These are phyloP conservation scores for Tausonia pullulans DNA, from an alignment of 1,284 basidiomycete species.

Conservation along the genomic window DNA sequence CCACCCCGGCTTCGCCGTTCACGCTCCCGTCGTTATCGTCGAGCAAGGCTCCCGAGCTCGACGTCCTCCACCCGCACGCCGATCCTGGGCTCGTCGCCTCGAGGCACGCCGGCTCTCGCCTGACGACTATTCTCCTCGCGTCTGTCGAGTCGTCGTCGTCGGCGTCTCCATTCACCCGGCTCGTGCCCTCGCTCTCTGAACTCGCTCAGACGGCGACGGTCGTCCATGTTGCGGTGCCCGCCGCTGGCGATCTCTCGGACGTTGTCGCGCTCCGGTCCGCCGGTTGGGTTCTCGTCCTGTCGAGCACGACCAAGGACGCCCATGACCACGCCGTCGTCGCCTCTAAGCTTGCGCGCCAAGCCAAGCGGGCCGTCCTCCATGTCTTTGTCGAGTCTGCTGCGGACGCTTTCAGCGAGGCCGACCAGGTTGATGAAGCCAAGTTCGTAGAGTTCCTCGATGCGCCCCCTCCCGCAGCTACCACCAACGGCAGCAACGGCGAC, in stretches of 20 bases:
- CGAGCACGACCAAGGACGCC: conserved; percentile 51
- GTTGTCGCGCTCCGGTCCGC: conserved; percentile 48
- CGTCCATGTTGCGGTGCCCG: conserved; percentile 44
- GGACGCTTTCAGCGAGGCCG: conserved; percentile 18
- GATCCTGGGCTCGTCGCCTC: conserved; percentile 9
- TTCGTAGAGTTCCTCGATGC: conserved; percentile 25
- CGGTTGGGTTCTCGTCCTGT: conserved; percentile 52
- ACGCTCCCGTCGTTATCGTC: background rate
- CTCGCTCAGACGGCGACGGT: conserved; percentile 46
- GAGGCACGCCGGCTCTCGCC: conserved; percentile 1
- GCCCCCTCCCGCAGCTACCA: conserved; percentile 17
- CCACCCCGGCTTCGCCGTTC: conserved; percentile 31
- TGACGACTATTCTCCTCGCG: conserved; percentile 26
- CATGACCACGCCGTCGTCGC: conserved; percentile 65
- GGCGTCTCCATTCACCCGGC: conserved; percentile 30
- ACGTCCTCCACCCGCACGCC: conserved; percentile 12
- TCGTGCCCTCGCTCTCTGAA: conserved; percentile 49
- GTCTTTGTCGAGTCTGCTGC: conserved; percentile 41
- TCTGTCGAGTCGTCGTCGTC: conserved; percentile 38
- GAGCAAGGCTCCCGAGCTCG: conserved; percentile 3
- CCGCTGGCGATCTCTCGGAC: conserved; percentile 45
- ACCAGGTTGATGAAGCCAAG: conserved; percentile 43
- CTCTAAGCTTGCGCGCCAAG: conserved; percentile 49
- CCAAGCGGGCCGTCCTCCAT: conserved; percentile 61
- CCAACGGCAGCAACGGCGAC: conserved; percentile 33